A percentile compares a stretch with the other conserved stretches of the same genome.
phyloP scores from a whole-genome alignment of 2,329 filamentous ascomycete genomes.

The Stagonosporopsis cucurbitacearum region DNA sequence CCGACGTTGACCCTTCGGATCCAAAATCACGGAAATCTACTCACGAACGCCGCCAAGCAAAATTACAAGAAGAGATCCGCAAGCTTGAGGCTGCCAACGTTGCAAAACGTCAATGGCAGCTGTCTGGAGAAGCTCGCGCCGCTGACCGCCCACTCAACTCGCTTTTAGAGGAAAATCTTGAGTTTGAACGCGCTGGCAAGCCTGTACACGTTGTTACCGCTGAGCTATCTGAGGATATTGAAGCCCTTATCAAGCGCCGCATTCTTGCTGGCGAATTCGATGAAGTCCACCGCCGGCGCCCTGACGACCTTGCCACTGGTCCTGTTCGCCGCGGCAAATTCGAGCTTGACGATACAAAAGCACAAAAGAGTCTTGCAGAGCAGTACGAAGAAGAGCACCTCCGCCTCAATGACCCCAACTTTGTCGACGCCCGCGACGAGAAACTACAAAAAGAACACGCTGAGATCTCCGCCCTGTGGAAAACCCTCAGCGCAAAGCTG shows the following conservation, averaged over 20 bases:
- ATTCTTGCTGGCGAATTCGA: constrained; percentile 92
- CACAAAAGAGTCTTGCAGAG: constrained; percentile 85
- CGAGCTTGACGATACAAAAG: constrained; percentile 85
- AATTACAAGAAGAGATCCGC: constrained; percentile 87
- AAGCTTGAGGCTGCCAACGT: constrained; percentile 88
- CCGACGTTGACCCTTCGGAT: constrained; percentile 69
- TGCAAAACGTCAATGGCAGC: constrained; percentile 87
- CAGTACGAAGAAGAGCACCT: constrained; percentile 94
- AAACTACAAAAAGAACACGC: constrained; percentile 81
- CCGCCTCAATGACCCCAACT: constrained; percentile 77
- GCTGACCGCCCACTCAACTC: constrained; percentile 87
- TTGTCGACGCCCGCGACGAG: constrained; percentile 81
- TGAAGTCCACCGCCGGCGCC: constrained; percentile 82
- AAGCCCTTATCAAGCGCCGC: constrained; percentile 90
- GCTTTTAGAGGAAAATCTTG: constrained; percentile 89
- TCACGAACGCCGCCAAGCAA: constrained; percentile 85
- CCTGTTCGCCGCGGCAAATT: constrained; percentile 73
- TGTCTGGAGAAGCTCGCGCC: constrained; percentile 86
- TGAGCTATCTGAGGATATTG: constrained; percentile 88
- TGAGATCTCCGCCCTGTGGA: constrained; percentile 85
- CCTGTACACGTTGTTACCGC: constrained; percentile 92
- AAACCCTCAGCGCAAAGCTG: constrained; percentile 76
- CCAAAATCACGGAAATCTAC: constrained; percentile 77
- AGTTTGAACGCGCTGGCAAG: constrained; percentile 95
- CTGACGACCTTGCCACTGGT: constrained; percentile 71